These are phyloP conservation scores for Pleurotus salmoneostramineus DNA, from an alignment of 768 basidiomycete species.

Conservation along the genomic window DNA sequence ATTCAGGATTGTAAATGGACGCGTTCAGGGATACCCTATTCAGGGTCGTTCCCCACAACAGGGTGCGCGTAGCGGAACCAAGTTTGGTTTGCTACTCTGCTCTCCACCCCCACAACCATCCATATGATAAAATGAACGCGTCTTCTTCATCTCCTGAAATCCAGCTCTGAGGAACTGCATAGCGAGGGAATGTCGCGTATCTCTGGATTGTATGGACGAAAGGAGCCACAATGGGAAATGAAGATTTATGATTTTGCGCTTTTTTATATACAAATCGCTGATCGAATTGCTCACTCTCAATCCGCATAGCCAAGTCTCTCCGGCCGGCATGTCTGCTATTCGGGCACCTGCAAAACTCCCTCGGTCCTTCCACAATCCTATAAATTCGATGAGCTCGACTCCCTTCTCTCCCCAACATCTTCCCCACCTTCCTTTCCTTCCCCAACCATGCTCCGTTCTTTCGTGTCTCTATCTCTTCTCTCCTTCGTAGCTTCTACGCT, in stretches of 20 bases:
- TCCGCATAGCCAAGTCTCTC: background rate
- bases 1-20: background rate
- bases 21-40: background rate
- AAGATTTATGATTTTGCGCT: too few species aligned
- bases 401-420: background rate
- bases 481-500: slow-evolving; percentile 19
- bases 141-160: too few species aligned
- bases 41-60: background rate
- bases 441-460: background rate
- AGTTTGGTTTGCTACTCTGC: too few species aligned
- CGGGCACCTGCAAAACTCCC: background rate
- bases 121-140: background rate
- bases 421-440: background rate
- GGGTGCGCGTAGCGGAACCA: background rate
- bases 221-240: too few species aligned
- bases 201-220: too few species aligned
- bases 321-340: background rate
- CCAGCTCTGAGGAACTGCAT: too few species aligned
- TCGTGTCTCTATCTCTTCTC: slow-evolving; percentile 6
- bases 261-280: background rate
- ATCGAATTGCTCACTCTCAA: background rate
- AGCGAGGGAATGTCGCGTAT: too few species aligned
- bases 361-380: background rate
- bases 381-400: background rate
- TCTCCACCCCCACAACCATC: too few species aligned